A percentile compares a stretch with the other conserved stretches of the same genome.
Conservation (phyloP, 805 yeast species). For the Saccharomycopsis sp. region DNA sequence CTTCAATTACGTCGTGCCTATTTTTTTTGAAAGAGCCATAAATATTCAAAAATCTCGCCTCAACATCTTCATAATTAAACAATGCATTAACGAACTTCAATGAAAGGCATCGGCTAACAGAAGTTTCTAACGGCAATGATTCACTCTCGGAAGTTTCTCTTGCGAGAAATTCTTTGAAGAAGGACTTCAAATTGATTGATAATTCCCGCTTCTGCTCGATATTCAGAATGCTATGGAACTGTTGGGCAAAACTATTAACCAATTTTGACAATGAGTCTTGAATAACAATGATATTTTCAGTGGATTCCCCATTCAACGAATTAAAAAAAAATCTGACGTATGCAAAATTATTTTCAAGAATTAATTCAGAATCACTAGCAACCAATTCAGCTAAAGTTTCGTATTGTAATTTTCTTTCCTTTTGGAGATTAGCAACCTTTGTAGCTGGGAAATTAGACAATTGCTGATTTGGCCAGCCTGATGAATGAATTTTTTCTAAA, state of each 20-base stretch:
- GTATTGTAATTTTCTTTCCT: conserved; percentile 54
- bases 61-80: conserved; percentile 59
- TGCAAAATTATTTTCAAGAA: conserved; percentile 41
- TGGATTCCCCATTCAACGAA: conserved; percentile 56
- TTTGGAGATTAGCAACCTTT: not conserved
- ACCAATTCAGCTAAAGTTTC: conserved; percentile 67
- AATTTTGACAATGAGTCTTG: conserved; percentile 65
- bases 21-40: conserved; percentile 53
- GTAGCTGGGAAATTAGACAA: conserved; percentile 27
- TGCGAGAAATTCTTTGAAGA: conserved; percentile 12
- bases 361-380: conserved; percentile 26
- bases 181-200: conserved; percentile 8
- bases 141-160: conserved; percentile 4
- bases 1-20: conserved; percentile 70
- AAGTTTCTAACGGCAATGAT: too few relatives aligned
- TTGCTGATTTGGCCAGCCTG: conserved; percentile 54
- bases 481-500: conserved; percentile 43
- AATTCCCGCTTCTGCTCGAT: not conserved
- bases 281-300: conserved; percentile 58
- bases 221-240: conserved; percentile 6
- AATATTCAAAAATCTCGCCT: conserved; percentile 61
- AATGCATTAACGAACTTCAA: conserved; percentile 58
- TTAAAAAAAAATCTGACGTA: conserved; percentile 63
- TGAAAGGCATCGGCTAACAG: conserved; percentile 49
- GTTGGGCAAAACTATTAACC: conserved; percentile 38